Conservation (phyloP, 306 rosid genomes). For the Inga laurina region DNA sequence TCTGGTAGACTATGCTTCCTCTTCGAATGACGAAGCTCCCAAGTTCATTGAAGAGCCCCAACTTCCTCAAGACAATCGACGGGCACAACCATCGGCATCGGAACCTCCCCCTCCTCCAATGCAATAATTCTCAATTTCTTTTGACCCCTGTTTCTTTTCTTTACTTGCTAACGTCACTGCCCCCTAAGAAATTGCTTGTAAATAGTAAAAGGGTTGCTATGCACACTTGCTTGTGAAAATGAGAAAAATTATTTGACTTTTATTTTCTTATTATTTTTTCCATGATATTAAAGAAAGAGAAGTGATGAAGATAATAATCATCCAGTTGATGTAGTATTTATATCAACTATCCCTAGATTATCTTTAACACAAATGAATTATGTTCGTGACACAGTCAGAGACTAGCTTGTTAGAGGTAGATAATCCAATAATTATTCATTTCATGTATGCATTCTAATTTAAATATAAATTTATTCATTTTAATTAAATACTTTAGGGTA, state of each 20-base stretch:
- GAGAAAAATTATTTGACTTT: background rate
- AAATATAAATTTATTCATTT: no score
- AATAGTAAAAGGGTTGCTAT: background rate
- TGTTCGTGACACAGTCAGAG: no score
- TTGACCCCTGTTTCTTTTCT: background rate
- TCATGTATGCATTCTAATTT: no score
- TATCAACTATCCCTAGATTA: no score
- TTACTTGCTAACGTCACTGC: background rate
- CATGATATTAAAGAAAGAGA: no score
- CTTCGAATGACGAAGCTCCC: slow-evolving; percentile 78
- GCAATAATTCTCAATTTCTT: slow-evolving; percentile 41
- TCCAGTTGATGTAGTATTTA: no score
- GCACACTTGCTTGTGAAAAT: background rate
- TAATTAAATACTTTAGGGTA: no score
- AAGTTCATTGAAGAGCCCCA: slow-evolving; percentile 46
- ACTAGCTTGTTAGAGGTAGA: no score
- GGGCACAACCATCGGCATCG: slow-evolving; percentile 20
- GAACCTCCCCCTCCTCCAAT: slow-evolving; percentile 33
- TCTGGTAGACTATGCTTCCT: slow-evolving; percentile 88
- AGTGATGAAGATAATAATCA: no score
- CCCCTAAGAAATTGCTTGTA: background rate
- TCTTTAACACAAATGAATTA: no score
- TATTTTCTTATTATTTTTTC: no score
- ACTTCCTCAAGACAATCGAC: slow-evolving; percentile 23
- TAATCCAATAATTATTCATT: no score